Evolutionary conservation across 306 rosid genomes (phyloP).

Genomic region (Erythrophleum fordii): DNA sequence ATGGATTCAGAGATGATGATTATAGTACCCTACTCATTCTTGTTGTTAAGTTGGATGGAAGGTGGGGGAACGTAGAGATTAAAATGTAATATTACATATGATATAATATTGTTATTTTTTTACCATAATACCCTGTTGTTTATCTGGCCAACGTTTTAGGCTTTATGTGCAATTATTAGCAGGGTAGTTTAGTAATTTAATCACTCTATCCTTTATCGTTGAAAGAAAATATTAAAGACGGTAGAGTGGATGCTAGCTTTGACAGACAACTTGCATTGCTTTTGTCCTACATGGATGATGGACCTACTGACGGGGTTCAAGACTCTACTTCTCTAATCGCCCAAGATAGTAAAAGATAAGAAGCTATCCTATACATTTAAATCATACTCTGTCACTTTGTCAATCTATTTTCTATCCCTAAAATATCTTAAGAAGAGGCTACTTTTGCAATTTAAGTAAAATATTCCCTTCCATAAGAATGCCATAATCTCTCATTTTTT

Average conservation of each 20-base stretch:
- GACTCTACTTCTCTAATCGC: not conserved
- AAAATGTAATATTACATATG: no score
- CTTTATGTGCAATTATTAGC: not conserved
- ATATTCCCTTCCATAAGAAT: no score
- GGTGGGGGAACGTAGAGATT: no score
- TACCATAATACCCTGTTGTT: not conserved
- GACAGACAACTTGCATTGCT: not conserved
- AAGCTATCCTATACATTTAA: not conserved
- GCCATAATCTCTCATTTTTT: no score
- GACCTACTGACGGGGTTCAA: not conserved
- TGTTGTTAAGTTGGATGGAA: no score
- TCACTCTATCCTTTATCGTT: not conserved
- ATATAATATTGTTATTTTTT: no score
- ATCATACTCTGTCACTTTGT: not conserved
- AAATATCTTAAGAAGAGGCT: no score
- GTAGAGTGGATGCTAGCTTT: not conserved
- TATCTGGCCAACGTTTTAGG: not conserved
- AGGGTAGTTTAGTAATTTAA: not conserved
- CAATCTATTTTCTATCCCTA: no score
- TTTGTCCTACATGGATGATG: not conserved
- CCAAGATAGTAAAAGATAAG: not conserved
- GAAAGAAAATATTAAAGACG: not conserved
- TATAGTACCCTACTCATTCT: no score
- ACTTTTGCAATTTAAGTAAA: slow-evolving; percentile 4
- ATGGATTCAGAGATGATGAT: no score